Conservation (phyloP, 192 early-diverging fungal species). For the Diversispora epigaea region DNA sequence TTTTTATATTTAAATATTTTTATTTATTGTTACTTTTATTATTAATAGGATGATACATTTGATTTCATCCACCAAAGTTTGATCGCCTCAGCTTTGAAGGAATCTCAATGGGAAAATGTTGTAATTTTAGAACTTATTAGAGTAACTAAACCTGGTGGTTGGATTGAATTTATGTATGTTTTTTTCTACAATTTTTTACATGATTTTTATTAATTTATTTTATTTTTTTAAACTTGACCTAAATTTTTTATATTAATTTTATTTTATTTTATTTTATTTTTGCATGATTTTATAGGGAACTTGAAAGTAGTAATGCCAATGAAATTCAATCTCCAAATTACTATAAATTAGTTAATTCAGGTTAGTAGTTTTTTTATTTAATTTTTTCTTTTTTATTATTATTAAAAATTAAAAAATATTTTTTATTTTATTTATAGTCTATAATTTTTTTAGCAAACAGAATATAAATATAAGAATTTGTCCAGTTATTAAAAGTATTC, state of each 20-base stretch:
- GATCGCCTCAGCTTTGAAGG: neutral
- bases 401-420: no score
- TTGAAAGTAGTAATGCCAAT: neutral
- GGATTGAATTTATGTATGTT: slow-evolving; percentile 27
- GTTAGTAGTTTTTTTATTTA: neutral
- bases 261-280: neutral
- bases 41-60: slow-evolving; percentile 16
- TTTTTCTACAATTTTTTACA: neutral
- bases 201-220: neutral
- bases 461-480: neutral
- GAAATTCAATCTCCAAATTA: neutral
- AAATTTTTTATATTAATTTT: no score
- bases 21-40: no score
- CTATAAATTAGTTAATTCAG: neutral
- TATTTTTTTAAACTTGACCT: neutral
- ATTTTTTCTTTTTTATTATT: neutral
- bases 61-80: slow-evolving; percentile 28
- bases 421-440: neutral
- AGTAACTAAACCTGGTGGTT: slow-evolving; percentile 31
- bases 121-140: slow-evolving; percentile 19
- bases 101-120: neutral
- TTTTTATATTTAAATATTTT: no score
- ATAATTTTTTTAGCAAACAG: neutral
- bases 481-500: neutral
- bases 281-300: neutral